Conservation (phyloP, 192 early-diverging fungal genomes). For the Mortierella hygrophila region DNA sequence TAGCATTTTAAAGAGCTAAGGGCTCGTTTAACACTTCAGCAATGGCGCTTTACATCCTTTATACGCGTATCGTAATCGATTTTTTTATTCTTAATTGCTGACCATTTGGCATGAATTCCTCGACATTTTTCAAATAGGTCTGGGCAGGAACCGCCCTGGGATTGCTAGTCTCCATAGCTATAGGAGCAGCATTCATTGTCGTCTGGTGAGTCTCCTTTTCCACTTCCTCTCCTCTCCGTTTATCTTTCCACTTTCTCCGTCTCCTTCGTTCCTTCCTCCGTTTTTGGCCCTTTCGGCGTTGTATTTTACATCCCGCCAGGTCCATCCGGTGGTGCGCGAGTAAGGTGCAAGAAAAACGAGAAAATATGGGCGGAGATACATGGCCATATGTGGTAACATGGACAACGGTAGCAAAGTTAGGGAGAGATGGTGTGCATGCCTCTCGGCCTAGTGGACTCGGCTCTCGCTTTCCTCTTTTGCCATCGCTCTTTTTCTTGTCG, state of each 20-base stretch:
- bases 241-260: not conserved
- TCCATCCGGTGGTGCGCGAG: not conserved
- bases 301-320: not conserved
- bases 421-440: not conserved
- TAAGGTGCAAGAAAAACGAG: not conserved
- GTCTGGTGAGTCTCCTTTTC: conserved; percentile 73
- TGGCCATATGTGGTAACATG: not conserved
- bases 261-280: not conserved
- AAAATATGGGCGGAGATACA: conserved; percentile 3
- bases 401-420: not conserved
- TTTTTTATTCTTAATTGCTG: no score
- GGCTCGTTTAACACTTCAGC: conserved; percentile 19
- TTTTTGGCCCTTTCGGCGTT: not conserved
- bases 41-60: conserved; percentile 34
- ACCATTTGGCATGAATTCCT: not conserved
- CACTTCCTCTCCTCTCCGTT: not conserved
- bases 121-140: conserved; percentile 64
- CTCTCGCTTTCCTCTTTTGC: not conserved
- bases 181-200: conserved; percentile 84
- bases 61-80: no score
- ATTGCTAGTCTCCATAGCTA: conserved; percentile 71
- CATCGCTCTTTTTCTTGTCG: not conserved
- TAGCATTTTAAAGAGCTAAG: not conserved
- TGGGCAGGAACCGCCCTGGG: conserved; percentile 81
- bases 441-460: not conserved